These are phyloP conservation scores for Trichoderma afroharzianum DNA, from an alignment of 2,329 filamentous ascomycete species.

Conservation along the genomic window DNA sequence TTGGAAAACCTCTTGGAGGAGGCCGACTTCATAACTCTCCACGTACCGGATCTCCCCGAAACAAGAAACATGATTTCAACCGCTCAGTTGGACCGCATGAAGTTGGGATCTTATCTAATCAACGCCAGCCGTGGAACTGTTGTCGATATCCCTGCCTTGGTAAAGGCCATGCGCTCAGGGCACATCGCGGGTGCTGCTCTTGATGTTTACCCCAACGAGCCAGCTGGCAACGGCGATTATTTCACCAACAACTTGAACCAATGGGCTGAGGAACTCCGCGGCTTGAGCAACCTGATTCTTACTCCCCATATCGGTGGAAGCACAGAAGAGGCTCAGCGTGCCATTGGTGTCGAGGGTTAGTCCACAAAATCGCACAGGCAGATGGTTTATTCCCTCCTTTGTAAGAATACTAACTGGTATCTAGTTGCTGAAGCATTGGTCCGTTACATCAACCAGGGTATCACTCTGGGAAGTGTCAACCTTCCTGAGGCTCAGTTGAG, in stretches of 20 bases:
- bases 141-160: slow-evolving; percentile 87
- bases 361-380: neutral
- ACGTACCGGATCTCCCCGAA: slow-evolving; percentile 90
- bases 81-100: slow-evolving; percentile 81
- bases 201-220: slow-evolving; percentile 93
- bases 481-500: slow-evolving; percentile 91
- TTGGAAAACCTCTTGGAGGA: slow-evolving; percentile 72
- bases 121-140: slow-evolving; percentile 94
- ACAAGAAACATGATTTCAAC: slow-evolving; percentile 90
- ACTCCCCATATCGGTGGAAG: slow-evolving; percentile 97
- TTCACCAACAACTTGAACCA: slow-evolving; percentile 80
- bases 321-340: slow-evolving; percentile 94
- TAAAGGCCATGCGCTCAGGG: slow-evolving; percentile 79
- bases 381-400: neutral
- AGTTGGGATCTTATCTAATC: slow-evolving; percentile 87
- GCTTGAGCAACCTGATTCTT: slow-evolving; percentile 86
- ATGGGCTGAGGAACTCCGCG: slow-evolving; percentile 82
- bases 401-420: neutral
- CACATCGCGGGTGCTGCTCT: slow-evolving; percentile 93
- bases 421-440: slow-evolving; percentile 79
- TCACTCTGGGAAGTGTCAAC: slow-evolving; percentile 89
- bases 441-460: slow-evolving; percentile 92
- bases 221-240: slow-evolving; percentile 89
- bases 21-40: slow-evolving; percentile 89
- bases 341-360: slow-evolving; percentile 82